Base-by-base conservation (phyloP, 75 land plant genomes). In the Pinus tabuliformis region DNA sequence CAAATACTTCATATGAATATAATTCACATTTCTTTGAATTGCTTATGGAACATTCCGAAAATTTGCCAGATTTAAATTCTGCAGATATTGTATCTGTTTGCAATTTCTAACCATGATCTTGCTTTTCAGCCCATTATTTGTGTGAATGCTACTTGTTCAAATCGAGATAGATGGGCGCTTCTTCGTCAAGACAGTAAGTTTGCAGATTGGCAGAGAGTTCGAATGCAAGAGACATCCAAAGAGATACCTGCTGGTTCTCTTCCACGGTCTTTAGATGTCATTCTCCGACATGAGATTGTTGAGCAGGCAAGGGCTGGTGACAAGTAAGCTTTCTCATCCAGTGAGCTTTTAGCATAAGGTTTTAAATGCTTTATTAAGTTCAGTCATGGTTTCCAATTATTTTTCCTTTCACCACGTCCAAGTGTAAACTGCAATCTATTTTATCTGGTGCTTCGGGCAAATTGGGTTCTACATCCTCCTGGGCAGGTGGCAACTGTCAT, bases 191-290 rank as follows among this genome's bases (percentile, higher is more conserved):
- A 97, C 57, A 97, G 99, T 84, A 91, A 89, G 79, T 97, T 97
- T 86, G 73, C 94, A 37, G 99, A 97, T 72, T 97, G 99, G 99
- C 99, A 97, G 81, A 93, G 93, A 78, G 96, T 97, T 6, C 80
- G 98, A 21, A 95, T 97, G 98, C 99, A 97, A 80, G 99, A 97
- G 77, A 91, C 93, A 18, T 92, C 99, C 1, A 86, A 89, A 70
- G 99, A 97, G 78, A 95, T 97, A 73, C 99, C 99, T 28, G 98
- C 99, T 16, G 99, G 99, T 13, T 97, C 99, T 22, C 87, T 95
- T 61, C 99, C 99, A n/a, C 83, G 99, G 49, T 93, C 99, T n/a
- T 75, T 97, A 74, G 99, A 97, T 87, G 95, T 97, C 54, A 95
- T 97, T 75, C 91, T 97, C 1, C 92, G 99, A 56, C 98, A 97